Conservation (phyloP, 1,139 yeast species). For the Candida labiduridarum region DNA sequence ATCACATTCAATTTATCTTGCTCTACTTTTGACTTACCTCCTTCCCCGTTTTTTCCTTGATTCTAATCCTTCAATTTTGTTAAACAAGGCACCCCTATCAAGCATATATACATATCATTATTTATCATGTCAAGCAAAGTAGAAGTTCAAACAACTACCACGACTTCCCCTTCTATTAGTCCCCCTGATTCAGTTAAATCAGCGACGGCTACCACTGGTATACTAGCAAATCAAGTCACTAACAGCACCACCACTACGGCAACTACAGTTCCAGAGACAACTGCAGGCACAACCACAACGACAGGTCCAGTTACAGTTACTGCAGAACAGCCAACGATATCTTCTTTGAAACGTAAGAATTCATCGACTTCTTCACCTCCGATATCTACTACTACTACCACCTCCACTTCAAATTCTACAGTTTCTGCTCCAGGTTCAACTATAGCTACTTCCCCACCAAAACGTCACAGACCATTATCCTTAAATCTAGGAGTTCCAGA, state of each 20-base stretch:
- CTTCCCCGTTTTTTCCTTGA: not conserved
- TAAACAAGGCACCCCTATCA: too few species aligned
- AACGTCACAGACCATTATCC: slow-evolving; percentile 28
- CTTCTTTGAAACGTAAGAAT: slow-evolving; percentile 1
- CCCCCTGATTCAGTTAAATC: slow-evolving; percentile 6
- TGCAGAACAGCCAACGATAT: not conserved
- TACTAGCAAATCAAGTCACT: not conserved
- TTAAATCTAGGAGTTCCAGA: slow-evolving; percentile 13
- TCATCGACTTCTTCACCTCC: slow-evolving; percentile 4
- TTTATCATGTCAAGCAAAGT: slow-evolving; percentile 8
- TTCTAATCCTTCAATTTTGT: not conserved
- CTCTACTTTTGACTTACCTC: not conserved
- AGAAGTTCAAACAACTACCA: slow-evolving; percentile 2
- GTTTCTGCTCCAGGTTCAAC: slow-evolving; percentile 2
- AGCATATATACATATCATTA: not conserved
- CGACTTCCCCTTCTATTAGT: not conserved
- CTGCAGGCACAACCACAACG: not conserved
- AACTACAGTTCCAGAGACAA: not conserved
- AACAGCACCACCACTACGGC: not conserved
- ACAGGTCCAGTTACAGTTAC: not conserved
- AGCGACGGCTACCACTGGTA: too few species aligned
- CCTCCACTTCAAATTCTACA: not conserved
- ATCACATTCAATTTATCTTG: not conserved
- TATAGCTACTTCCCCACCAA: slow-evolving; percentile 5
- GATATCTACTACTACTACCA: not conserved